Base-by-base conservation (phyloP, 257 asterid genomes). In the Scutellaria baicalensis region DNA sequence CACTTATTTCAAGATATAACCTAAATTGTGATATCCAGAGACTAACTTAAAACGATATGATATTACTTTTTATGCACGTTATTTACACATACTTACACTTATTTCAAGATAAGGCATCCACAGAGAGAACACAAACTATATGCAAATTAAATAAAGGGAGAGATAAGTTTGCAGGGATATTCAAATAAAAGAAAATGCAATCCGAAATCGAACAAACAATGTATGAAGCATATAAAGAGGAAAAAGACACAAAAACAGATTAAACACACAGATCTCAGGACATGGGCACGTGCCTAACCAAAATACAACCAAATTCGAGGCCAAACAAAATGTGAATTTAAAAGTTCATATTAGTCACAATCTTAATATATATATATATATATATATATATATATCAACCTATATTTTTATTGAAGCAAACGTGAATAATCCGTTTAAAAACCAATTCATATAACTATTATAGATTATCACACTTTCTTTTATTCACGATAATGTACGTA, bases 261-360 rank as follows among this genome's bases (percentile, higher is more conserved):
- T 47, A 59, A 74, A 62, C 74, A 56, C 71, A 70, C 75, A 75
- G 83, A 88, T 83, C 93, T 86, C 73, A 59, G 66, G 73, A 82
- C 87, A 71, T 20, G 35, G 58, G 62, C 96, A 85, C 78, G 91
- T 84, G 91, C 75, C 59, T 66, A 42, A n/a, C 39, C 71, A 71
- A 58, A 69, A 49, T 9, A 27, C 47, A 68, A 27, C 76, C 18
- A 68, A 70, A 67, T 51, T 66, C 49, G 18, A 73, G 66, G 42
- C 14, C 3, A 38, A 27, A 44, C 44, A 43, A 47, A 51, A 31
- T 8, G 2, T 63, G 40, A 43, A 49, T n/a, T n/a, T n/a, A n/a
- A 35, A 31, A 6, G 1, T 3, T 42, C 9, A 56, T 10, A 11
- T 12, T 20, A 23, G 12, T 55, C 16, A 40, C 57, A 9, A 40